phyloP scores from a whole-genome alignment of 192 early-diverging fungal genomes.

The Coemansia sp. region DNA sequence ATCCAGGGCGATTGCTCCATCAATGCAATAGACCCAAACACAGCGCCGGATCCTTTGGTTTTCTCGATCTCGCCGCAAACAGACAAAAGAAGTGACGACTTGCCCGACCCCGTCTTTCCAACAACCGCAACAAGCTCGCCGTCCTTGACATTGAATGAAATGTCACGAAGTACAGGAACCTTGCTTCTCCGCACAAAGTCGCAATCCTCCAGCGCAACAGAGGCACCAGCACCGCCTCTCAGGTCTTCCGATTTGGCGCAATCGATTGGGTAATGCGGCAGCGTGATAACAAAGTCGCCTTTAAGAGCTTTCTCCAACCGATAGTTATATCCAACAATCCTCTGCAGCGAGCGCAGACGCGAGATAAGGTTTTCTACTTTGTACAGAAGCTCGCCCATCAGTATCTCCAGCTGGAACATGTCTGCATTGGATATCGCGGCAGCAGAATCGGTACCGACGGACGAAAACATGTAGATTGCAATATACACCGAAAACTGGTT shows the following conservation, averaged over 20 bases:
- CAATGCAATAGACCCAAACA: conserved; percentile 26
- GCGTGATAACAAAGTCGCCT: conserved; percentile 27
- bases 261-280: not conserved
- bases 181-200: conserved; percentile 18
- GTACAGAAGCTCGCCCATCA: conserved; percentile 7
- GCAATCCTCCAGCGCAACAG: conserved; percentile 15
- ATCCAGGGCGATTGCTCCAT: conserved; percentile 36
- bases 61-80: conserved; percentile 58
- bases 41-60: conserved; percentile 29
- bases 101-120: conserved; percentile 64
- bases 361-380: not conserved
- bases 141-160: conserved; percentile 7
- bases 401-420: conserved; percentile 18
- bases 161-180: conserved; percentile 7
- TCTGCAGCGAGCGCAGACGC: not conserved
- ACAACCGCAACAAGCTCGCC: conserved; percentile 59
- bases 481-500: conserved; percentile 6
- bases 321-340: not conserved
- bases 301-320: conserved; percentile 19
- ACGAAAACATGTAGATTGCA: conserved; percentile 12
- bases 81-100: conserved; percentile 63
- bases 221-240: not conserved
- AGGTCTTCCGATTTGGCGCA: not conserved
- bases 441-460: not conserved
- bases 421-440: conserved; percentile 21